These are phyloP conservation scores for Coemansia sp. DNA, from an alignment of 192 early-diverging fungal species.

Conservation along the genomic window DNA sequence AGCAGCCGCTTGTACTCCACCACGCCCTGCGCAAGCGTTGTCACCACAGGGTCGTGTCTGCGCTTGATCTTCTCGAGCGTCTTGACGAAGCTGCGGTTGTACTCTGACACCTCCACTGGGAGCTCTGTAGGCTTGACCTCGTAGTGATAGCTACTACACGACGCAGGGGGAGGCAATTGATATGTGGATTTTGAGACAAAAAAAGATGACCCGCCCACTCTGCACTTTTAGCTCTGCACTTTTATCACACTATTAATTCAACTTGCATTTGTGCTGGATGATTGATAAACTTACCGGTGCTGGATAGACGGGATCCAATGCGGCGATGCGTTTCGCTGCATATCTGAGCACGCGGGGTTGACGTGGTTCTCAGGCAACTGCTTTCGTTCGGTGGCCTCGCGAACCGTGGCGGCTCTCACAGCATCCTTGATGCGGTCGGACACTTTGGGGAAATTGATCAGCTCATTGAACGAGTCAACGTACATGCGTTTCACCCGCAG, in stretches of 20 bases:
- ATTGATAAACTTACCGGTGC: conserved; percentile 51
- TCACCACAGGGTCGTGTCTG: conserved; percentile 90
- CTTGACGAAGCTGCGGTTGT: conserved; percentile 83
- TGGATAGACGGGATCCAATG: conserved; percentile 57
- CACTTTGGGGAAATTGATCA: conserved; percentile 45
- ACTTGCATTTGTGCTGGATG: too few relatives aligned
- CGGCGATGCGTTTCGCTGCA: conserved; percentile 19
- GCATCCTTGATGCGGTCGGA: conserved; percentile 45
- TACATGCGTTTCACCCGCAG: conserved; percentile 94
- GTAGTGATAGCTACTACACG: conserved; percentile 53
- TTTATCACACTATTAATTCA: background rate
- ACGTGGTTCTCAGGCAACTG: conserved; percentile 38
- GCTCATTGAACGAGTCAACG: conserved; percentile 80
- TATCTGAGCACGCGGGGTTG: conserved; percentile 28
- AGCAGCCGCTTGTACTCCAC: conserved; percentile 81
- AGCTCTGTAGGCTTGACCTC: conserved; percentile 55
- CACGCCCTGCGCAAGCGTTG: conserved; percentile 91
- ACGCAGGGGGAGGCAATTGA: background rate
- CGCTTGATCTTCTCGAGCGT: conserved; percentile 90
- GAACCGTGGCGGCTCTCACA: conserved; percentile 33
- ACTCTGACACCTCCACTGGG: conserved; percentile 70
- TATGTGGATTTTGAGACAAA: too few relatives aligned
- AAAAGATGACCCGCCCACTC: too few relatives aligned
- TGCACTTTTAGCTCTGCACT: background rate
- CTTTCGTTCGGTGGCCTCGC: conserved; percentile 14